Conservation (phyloP, 129 eudicot species). For the Chrysanthemum lavandulifolium region DNA sequence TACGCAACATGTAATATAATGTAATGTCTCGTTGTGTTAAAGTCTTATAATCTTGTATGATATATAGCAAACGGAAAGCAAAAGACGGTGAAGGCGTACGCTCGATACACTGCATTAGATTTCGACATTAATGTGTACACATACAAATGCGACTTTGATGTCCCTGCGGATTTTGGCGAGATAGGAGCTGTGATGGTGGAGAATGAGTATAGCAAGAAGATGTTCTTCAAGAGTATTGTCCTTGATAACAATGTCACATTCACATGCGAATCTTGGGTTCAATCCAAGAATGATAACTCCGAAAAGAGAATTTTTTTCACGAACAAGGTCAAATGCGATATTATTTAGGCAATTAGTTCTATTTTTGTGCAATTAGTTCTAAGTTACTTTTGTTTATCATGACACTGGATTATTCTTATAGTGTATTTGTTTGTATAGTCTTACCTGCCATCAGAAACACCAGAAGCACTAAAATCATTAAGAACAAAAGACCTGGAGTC, state of each 20-base stretch:
- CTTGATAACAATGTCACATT: constrained; percentile 34
- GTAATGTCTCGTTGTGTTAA: no score
- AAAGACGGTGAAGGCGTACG: constrained; percentile 37
- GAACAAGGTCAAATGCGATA: constrained; percentile 39
- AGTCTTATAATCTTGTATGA: neutral
- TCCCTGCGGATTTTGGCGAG: constrained; percentile 54
- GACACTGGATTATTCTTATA: neutral
- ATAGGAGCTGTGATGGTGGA: constrained; percentile 61
- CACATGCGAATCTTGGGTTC: constrained; percentile 62
- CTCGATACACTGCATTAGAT: constrained; percentile 20
- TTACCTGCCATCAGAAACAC: constrained; percentile 71
- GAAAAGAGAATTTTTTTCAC: constrained; percentile 57
- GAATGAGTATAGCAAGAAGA: constrained; percentile 57
- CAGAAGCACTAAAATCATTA: constrained; percentile 42
- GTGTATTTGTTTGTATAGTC: constrained; percentile 36
- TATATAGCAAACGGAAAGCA: constrained; percentile 35
- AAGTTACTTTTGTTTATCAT: no score
- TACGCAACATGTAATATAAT: no score
- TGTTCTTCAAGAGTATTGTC: constrained; percentile 45
- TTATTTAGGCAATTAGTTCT: neutral
- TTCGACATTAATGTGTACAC: constrained; percentile 23
- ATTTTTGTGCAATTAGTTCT: neutral
- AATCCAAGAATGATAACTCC: constrained; percentile 42
- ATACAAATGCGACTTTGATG: constrained; percentile 40
- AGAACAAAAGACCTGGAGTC: constrained; percentile 50